Percentiles rank a stretch among this genome's conserved stretches.
Conservation (phyloP, 345 rosid genomes). For the Lumnitzera littorea region DNA sequence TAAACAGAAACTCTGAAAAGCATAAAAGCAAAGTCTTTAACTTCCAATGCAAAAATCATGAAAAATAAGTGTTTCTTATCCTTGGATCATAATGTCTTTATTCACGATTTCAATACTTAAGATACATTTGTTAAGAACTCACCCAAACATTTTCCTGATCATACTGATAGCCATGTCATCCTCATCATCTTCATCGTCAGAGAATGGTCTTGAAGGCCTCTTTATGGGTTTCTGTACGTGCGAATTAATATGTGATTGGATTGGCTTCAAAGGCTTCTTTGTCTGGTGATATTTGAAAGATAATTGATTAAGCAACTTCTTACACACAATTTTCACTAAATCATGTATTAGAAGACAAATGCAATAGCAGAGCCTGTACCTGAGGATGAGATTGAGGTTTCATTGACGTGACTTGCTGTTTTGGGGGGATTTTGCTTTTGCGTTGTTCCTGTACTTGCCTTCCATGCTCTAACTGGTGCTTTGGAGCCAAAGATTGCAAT, state of each 20-base stretch:
- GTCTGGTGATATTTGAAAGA: slow-evolving; percentile 22
- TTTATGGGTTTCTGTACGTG: slow-evolving; percentile 46
- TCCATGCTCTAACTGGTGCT: slow-evolving; percentile 42
- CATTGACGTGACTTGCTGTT: slow-evolving; percentile 28
- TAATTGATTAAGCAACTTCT: background rate
- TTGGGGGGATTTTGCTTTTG: slow-evolving; percentile 29
- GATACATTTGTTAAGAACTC: too few species aligned
- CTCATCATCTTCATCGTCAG: slow-evolving; percentile 33
- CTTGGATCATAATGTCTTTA: too few species aligned
- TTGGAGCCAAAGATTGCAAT: slow-evolving; percentile 29
- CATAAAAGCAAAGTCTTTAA: too few species aligned
- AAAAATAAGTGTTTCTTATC: too few species aligned
- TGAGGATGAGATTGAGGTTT: slow-evolving; percentile 41
- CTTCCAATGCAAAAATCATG: too few species aligned
- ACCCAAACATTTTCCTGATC: too few species aligned
- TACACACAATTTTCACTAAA: background rate
- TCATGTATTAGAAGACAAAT: background rate
- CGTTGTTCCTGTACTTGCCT: slow-evolving; percentile 30
- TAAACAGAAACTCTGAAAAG: too few species aligned
- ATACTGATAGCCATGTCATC: slow-evolving; percentile 34
- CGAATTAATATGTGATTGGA: slow-evolving; percentile 19
- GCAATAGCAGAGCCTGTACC: background rate
- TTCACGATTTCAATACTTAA: too few species aligned
- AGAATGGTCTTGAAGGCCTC: slow-evolving; percentile 28
- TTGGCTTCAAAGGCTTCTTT: slow-evolving; percentile 42